phyloP scores from a whole-genome alignment of 306 rosid genomes.

The Clitoria ternatea region DNA sequence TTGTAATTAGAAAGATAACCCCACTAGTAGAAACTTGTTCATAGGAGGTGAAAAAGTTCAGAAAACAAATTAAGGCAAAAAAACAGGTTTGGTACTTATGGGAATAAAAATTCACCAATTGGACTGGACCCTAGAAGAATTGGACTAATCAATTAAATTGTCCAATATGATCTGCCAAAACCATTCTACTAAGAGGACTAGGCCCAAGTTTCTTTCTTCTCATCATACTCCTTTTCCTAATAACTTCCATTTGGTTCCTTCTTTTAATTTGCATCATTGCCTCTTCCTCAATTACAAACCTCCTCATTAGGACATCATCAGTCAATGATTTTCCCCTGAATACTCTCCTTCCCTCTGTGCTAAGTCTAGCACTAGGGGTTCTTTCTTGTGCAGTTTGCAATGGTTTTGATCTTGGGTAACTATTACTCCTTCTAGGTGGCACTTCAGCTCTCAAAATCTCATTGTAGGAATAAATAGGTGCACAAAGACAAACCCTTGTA shows the following conservation, averaged over 20 bases:
- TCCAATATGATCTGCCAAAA: conserved; percentile 42
- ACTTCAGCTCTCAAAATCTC: conserved; percentile 67
- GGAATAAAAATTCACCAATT: conserved; percentile 21
- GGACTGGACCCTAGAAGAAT: conserved; percentile 20
- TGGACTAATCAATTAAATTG: conserved; percentile 12
- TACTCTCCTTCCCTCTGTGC: conserved; percentile 65
- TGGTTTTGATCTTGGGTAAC: conserved; percentile 73
- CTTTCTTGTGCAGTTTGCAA: conserved; percentile 39
- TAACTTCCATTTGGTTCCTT: conserved; percentile 85
- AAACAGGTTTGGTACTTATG: not conserved
- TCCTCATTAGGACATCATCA: conserved; percentile 88
- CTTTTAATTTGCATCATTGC: conserved; percentile 94
- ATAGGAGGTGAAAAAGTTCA: not conserved
- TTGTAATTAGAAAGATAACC: not conserved
- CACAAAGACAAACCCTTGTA: conserved; percentile 92
- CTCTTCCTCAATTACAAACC: conserved; percentile 89
- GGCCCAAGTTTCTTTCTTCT: conserved; percentile 80
- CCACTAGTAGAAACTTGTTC: conserved; percentile 7
- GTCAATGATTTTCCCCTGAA: conserved; percentile 88
- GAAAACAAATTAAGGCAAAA: not conserved
- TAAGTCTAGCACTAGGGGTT: conserved; percentile 40
- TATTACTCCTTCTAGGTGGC: conserved; percentile 85
- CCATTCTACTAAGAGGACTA: conserved; percentile 88
- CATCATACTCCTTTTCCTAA: conserved; percentile 56
- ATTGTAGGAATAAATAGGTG: conserved; percentile 81